Base-by-base conservation (phyloP, 345 rosid species). In the Crucihimalaya himalaica region DNA sequence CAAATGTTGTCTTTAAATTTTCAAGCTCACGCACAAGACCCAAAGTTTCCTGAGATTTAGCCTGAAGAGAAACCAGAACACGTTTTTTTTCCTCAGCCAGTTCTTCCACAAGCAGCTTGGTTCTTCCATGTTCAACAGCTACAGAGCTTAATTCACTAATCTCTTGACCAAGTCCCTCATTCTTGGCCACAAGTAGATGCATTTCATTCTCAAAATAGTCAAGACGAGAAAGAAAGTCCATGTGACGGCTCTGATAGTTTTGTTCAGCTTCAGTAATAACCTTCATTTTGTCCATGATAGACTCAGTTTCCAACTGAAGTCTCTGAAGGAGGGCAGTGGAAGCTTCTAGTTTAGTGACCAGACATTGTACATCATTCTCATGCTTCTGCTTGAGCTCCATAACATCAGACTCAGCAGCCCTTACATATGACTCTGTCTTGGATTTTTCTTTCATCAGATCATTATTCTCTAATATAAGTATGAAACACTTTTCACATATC, bases 271-370 rank as follows among this genome's bases (percentile, higher is more conserved):
- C 89, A 55, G 85, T 76, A 76, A 85, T 77, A 55, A 56, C 74
- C 76, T 80, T 74, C 75, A 86, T 77, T 78, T 71, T 86, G 54
- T 79, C 81, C 66, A 84, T 80, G 69, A 89, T 48, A 72, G 80
- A 77, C 71, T 91, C 97, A 48, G 83, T 63, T 73, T 83, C 79
- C 74, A 66, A 79, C 81, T 88, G 93, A 79, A 89, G 90, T 77
- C 85, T 89, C 78, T 84, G 81, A 60, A 81, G 65, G 66, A 78
- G 54, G 27, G 78, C 65, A 80, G 74, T 79, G 65, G 90, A 88
- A 42, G 55, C 78, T 74, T 81, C 81, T 28, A 88, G 75, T 72
- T 85, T 87, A 61, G 79, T 74, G 14, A 77, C 80, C 68, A 85
- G 72, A 78, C 74, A 74, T 18, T 58, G 74, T 59, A 80, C 7